These are phyloP conservation scores for Asterochloris erici DNA, from an alignment of 139 green algal species.

Conservation along the genomic window DNA sequence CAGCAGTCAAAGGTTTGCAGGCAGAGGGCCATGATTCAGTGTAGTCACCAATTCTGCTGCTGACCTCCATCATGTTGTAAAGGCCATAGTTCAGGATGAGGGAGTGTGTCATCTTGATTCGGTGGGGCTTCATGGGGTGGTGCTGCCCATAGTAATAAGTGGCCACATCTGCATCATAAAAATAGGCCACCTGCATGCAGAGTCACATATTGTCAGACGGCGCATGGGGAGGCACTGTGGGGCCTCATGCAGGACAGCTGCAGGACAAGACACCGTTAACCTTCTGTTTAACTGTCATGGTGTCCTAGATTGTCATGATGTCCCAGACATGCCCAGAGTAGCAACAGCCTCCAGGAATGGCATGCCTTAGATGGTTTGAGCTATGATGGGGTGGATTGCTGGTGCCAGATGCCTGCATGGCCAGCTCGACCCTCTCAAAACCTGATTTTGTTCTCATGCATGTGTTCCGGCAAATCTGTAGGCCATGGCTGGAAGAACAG, in stretches of 20 bases:
- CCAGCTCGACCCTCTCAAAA: neutral
- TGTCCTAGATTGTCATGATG: no score
- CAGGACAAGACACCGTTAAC: no score
- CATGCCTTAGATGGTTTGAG: no score
- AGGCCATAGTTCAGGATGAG: slow-evolving; percentile 92
- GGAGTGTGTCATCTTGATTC: slow-evolving; percentile 89
- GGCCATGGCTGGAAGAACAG: neutral
- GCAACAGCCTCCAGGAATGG: no score
- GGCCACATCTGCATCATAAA: slow-evolving; percentile 92
- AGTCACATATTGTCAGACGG: neutral
- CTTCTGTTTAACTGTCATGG: no score
- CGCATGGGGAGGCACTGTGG: no score
- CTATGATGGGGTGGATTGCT: neutral
- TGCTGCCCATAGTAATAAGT: slow-evolving; percentile 93
- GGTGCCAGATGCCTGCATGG: neutral
- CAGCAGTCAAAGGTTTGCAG: neutral
- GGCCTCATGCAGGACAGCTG: no score
- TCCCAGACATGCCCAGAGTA: no score
- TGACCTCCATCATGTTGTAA: slow-evolving; percentile 80
- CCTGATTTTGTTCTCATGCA: neutral
- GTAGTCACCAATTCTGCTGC: neutral
- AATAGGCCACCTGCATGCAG: slow-evolving; percentile 76
- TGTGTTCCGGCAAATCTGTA: neutral
- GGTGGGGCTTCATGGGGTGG: slow-evolving; percentile 93
- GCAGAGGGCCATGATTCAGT: neutral